Percentiles rank a stretch among this genome's conserved stretches.
Evolutionary conservation across 768 basidiomycete species (phyloP).

Genomic region (Lactarius deliciosus): DNA sequence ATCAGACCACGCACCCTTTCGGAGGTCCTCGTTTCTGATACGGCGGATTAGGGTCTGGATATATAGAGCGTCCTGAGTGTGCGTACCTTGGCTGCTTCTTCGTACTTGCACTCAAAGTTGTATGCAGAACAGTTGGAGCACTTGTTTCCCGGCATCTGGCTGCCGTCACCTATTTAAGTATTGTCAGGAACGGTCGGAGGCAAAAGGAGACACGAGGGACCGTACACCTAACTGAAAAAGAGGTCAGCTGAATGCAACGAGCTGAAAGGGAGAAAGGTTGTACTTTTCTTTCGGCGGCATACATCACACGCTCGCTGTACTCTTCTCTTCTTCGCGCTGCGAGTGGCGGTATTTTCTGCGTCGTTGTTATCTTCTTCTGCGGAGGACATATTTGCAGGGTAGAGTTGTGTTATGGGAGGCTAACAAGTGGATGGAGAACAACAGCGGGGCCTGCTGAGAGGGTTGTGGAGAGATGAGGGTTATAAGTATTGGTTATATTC

Average conservation of each 20-base stretch:
- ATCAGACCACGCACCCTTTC: conserved; percentile 48
- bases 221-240: conserved; percentile 61
- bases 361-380: conserved; percentile 64
- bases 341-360: conserved; percentile 37
- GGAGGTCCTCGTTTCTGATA: conserved; percentile 55
- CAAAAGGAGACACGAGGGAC: conserved; percentile 7
- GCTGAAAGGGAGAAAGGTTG: conserved; percentile 32
- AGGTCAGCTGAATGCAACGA: conserved; percentile 18
- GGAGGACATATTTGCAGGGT: conserved; percentile 51
- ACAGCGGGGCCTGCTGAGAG: not conserved
- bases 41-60: not conserved
- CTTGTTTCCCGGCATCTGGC: conserved; percentile 57
- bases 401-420: not conserved
- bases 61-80: not conserved
- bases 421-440: not conserved
- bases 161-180: conserved; percentile 57
- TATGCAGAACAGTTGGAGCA: conserved; percentile 65
- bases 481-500: conserved; percentile 1
- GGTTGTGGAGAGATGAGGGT: not conserved
- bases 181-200: not conserved
- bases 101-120: conserved; percentile 62
- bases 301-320: conserved; percentile 81
- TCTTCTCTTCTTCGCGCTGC: conserved; percentile 61
- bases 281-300: conserved; percentile 83
- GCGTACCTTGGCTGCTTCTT: conserved; percentile 64